These are phyloP conservation scores for Babesia ovis DNA, from an alignment of 169 alveolate species.

Conservation along the genomic window DNA sequence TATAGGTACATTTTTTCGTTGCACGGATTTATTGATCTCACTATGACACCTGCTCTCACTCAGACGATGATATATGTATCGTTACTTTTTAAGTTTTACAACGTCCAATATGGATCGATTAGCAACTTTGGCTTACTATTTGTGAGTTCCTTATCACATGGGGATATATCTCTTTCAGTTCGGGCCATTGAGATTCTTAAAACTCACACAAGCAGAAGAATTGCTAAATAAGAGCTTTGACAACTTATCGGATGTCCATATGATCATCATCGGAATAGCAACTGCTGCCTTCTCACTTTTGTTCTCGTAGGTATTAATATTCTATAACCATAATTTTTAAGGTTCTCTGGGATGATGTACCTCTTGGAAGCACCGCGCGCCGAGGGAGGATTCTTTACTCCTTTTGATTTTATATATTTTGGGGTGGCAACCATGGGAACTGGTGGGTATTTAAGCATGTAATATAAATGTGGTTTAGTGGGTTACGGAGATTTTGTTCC, in stretches of 20 bases:
- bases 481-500: constrained; percentile 82
- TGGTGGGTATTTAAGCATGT: constrained; percentile 7
- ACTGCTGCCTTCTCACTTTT: constrained; percentile 71
- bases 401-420: constrained; percentile 75
- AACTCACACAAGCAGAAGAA: constrained; percentile 75
- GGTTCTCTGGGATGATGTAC: constrained; percentile 77
- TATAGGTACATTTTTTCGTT: constrained; percentile 71
- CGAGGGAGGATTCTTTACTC: constrained; percentile 55
- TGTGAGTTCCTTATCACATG: constrained; percentile 49
- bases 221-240: constrained; percentile 72
- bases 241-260: constrained; percentile 73
- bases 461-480: constrained; percentile 32
- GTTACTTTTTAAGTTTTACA: not conserved
- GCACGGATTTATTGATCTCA: constrained; percentile 72
- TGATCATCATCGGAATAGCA: constrained; percentile 74
- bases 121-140: constrained; percentile 54
- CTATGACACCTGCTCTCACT: constrained; percentile 74
- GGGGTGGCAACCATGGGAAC: constrained; percentile 81
- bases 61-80: constrained; percentile 58
- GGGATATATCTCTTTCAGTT: constrained; percentile 18
- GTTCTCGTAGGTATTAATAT: constrained; percentile 60
- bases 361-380: constrained; percentile 76
- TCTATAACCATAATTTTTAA: not conserved
- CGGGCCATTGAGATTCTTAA: constrained; percentile 75
- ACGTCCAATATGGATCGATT: constrained; percentile 40